Evolutionary conservation across 2,329 filamentous ascomycete genomes (phyloP).

Genomic region (Hypomyces perniciosus): DNA sequence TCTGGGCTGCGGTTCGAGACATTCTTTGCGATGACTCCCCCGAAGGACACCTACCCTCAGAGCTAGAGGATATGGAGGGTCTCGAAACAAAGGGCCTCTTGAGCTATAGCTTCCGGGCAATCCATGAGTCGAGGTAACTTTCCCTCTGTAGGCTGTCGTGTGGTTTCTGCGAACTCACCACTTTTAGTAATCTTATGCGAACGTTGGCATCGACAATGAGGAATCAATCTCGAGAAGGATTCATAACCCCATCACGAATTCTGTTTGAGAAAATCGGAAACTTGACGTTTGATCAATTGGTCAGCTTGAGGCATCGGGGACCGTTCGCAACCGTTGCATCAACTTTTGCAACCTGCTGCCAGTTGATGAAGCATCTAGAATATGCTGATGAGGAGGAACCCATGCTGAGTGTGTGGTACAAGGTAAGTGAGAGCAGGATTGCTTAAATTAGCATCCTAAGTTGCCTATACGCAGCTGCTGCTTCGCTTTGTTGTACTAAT

Average conservation of each 20-base stretch:
- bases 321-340: slow-evolving; percentile 90
- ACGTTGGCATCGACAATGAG: slow-evolving; percentile 51
- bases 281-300: slow-evolving; percentile 75
- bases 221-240: slow-evolving; percentile 36
- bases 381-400: slow-evolving; percentile 28
- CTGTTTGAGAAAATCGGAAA: slow-evolving; percentile 63
- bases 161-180: neutral
- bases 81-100: slow-evolving; percentile 81
- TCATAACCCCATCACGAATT: slow-evolving; percentile 42
- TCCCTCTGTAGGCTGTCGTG: neutral
- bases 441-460: slow-evolving; percentile 7
- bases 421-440: slow-evolving; percentile 34
- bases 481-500: neutral
- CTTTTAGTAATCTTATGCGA: slow-evolving; percentile 62
- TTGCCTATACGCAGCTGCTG: neutral
- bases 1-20: slow-evolving; percentile 71
- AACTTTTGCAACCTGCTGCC: slow-evolving; percentile 77
- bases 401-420: slow-evolving; percentile 65
- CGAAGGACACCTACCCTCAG: slow-evolving; percentile 76
- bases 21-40: slow-evolving; percentile 91
- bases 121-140: slow-evolving; percentile 83
- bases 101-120: slow-evolving; percentile 88
- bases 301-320: slow-evolving; percentile 78
- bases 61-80: slow-evolving; percentile 64
- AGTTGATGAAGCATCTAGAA: slow-evolving; percentile 48